These are phyloP conservation scores for Botrytis aclada DNA, from an alignment of 2,329 filamentous ascomycete species.

Conservation along the genomic window DNA sequence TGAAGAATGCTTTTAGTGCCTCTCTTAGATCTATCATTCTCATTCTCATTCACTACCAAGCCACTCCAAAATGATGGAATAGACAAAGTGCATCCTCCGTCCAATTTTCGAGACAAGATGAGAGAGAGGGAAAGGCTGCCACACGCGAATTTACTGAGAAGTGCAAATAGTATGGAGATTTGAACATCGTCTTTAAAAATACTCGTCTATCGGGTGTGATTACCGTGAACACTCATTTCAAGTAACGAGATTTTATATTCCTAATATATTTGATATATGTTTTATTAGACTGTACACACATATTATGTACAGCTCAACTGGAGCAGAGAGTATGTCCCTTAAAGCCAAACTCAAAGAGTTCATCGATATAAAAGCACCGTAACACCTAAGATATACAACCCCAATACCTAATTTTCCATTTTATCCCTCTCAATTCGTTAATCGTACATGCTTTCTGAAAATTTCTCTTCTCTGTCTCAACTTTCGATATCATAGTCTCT, in stretches of 20 bases:
- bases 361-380: neutral
- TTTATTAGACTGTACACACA: neutral
- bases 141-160: too few relatives aligned
- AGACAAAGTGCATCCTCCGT: too few relatives aligned
- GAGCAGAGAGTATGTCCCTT: neutral
- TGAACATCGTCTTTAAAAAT: too few relatives aligned
- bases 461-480: neutral
- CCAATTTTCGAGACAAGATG: too few relatives aligned
- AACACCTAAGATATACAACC: neutral
- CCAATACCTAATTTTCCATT: neutral
- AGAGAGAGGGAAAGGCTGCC: too few relatives aligned
- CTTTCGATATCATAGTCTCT: neutral
- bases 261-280: neutral
- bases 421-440: neutral
- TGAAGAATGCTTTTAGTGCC: too few relatives aligned
- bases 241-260: neutral
- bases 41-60: too few relatives aligned
- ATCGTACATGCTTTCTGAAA: neutral
- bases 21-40: too few relatives aligned
- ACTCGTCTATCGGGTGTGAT: too few relatives aligned
- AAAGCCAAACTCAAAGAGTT: neutral
- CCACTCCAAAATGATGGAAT: too few relatives aligned
- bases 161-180: too few relatives aligned
- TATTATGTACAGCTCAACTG: slow-evolving; percentile 6
- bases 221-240: too few relatives aligned